Conservation (phyloP, 768 basidiomycete genomes). For the Pisolithus orientalis region DNA sequence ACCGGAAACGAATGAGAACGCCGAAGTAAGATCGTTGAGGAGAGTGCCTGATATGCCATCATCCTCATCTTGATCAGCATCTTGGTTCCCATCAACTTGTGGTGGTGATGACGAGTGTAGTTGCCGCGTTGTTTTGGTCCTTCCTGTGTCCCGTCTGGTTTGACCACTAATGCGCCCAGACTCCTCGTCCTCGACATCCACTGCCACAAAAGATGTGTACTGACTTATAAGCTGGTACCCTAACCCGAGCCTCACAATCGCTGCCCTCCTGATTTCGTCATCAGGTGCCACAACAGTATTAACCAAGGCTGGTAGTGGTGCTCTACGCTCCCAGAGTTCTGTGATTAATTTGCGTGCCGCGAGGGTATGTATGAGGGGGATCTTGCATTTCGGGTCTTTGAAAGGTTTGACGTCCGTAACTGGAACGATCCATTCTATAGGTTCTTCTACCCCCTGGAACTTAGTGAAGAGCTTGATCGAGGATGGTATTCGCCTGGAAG, state of each 20-base stretch:
- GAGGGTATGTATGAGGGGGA: slow-evolving; percentile 44
- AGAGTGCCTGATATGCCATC: slow-evolving; percentile 15
- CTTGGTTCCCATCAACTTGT: neutral
- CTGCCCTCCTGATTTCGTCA: slow-evolving; percentile 35
- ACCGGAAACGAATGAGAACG: slow-evolving; percentile 13
- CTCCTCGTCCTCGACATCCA: slow-evolving; percentile 30
- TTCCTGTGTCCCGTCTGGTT: neutral
- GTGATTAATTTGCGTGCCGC: slow-evolving; percentile 51
- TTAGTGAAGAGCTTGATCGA: slow-evolving; percentile 23
- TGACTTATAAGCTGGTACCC: slow-evolving; percentile 46
- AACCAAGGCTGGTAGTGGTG: slow-evolving; percentile 19
- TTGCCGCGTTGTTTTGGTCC: slow-evolving; percentile 15
- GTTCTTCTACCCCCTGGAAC: slow-evolving; percentile 17
- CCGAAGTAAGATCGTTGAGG: slow-evolving; percentile 10
- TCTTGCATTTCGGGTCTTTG: slow-evolving; percentile 13
- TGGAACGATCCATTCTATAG: slow-evolving; percentile 10
- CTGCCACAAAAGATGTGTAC: slow-evolving; percentile 53
- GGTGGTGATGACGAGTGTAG: neutral
- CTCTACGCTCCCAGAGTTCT: slow-evolving; percentile 36
- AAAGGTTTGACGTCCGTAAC: slow-evolving; percentile 24
- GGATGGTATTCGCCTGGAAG: slow-evolving; percentile 16
- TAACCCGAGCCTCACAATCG: slow-evolving; percentile 44
- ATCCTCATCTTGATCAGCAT: neutral
- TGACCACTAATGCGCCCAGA: slow-evolving; percentile 1
- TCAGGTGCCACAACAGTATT: slow-evolving; percentile 20